A percentile compares a stretch with the other conserved stretches of the same genome.
These are phyloP conservation scores for Stellera chamaejasme DNA, from an alignment of 345 rosid species.

Conservation along the genomic window DNA sequence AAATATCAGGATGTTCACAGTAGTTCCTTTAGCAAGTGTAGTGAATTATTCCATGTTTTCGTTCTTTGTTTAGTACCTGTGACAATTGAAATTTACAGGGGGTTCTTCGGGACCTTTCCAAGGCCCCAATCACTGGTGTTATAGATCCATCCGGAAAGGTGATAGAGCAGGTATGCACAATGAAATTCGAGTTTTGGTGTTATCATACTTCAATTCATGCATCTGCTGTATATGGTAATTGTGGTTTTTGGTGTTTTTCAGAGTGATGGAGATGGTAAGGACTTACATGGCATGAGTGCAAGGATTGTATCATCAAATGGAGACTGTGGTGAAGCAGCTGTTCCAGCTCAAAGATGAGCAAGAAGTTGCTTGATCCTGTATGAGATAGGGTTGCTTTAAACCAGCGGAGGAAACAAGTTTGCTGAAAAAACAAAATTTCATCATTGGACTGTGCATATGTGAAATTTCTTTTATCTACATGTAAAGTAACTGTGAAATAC, in stretches of 20 bases:
- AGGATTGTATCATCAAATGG: slow-evolving; percentile 14
- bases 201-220: not conserved
- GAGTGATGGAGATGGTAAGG: slow-evolving; percentile 17
- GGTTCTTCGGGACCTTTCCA: slow-evolving; percentile 27
- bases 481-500: too few relatives aligned
- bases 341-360: slow-evolving; percentile 16
- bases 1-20: not conserved
- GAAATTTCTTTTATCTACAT: not conserved
- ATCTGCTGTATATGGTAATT: not conserved
- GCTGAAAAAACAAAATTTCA: slow-evolving; percentile 9
- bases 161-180: slow-evolving; percentile 17
- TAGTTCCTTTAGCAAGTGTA: too few relatives aligned
- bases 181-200: not conserved
- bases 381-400: not conserved
- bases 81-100: slow-evolving; percentile 24
- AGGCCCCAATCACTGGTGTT: slow-evolving; percentile 9
- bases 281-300: slow-evolving; percentile 9
- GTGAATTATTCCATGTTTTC: not conserved
- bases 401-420: slow-evolving; percentile 1
- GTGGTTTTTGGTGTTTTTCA: slow-evolving; percentile 3
- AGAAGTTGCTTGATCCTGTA: not conserved
- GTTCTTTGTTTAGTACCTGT: not conserved
- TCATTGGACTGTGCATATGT: slow-evolving; percentile 13
- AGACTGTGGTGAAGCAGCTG: slow-evolving; percentile 14
- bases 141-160: slow-evolving; percentile 23